A percentile compares a stretch with the other conserved stretches of the same genome.
Conservation (phyloP, 352 stramenopile species). For the Globisporangium ultimum region DNA sequence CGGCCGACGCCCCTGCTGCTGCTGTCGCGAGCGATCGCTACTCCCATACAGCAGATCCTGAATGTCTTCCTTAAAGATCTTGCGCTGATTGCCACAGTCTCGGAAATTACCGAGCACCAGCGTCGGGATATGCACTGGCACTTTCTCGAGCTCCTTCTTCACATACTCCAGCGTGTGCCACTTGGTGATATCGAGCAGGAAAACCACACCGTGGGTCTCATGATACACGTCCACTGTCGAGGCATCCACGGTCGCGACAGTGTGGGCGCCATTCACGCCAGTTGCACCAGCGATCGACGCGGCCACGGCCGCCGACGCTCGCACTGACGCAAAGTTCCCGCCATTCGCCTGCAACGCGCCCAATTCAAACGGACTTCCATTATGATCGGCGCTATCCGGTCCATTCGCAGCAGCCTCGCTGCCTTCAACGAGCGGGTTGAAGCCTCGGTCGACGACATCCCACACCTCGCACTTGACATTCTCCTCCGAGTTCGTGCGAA, state of each 20-base stretch:
- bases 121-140: conserved; percentile 75
- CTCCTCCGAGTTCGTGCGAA: conserved; percentile 62
- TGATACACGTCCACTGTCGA: conserved; percentile 89
- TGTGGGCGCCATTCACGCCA: conserved; percentile 40
- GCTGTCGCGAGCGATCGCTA: conserved; percentile 25
- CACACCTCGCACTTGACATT: conserved; percentile 90
- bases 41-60: conserved; percentile 64
- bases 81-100: conserved; percentile 58
- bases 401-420: neutral
- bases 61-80: conserved; percentile 87
- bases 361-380: conserved; percentile 24
- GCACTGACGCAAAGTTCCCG: conserved; percentile 14
- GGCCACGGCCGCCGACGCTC: conserved; percentile 21
- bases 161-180: conserved; percentile 84
- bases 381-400: neutral
- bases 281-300: conserved; percentile 12
- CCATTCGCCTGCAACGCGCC: conserved; percentile 10
- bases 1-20: conserved; percentile 38
- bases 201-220: conserved; percentile 85
- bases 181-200: conserved; percentile 84
- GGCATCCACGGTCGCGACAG: conserved; percentile 75
- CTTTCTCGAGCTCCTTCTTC: conserved; percentile 56
- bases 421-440: conserved; percentile 26
- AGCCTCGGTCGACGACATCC: conserved; percentile 88
- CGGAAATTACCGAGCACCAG: conserved; percentile 83